phyloP scores from a whole-genome alignment of 805 yeast species.

The Wickerhamomyces bisporus region DNA sequence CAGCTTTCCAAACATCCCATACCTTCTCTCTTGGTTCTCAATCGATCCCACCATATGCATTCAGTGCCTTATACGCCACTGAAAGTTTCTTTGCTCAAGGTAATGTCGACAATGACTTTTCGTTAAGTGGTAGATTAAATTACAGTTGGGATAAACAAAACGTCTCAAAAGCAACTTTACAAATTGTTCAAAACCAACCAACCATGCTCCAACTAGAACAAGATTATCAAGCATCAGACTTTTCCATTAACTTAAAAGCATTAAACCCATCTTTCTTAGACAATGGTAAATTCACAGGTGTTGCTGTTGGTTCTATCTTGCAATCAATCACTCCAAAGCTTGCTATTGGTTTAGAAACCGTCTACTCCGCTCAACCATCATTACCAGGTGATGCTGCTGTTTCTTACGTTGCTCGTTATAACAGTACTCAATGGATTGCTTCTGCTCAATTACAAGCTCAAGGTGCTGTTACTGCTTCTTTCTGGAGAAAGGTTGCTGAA shows the following conservation, averaged over 20 bases:
- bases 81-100: conserved; percentile 88
- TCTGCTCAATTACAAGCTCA: conserved; percentile 91
- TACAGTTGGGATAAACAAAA: conserved; percentile 82
- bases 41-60: conserved; percentile 83
- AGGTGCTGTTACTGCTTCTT: conserved; percentile 83
- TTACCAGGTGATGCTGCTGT: conserved; percentile 88
- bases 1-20: conserved; percentile 96
- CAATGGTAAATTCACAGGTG: conserved; percentile 75
- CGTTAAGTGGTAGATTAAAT: conserved; percentile 84
- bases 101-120: conserved; percentile 79
- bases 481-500: conserved; percentile 91
- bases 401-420: conserved; percentile 86
- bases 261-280: conserved; percentile 80
- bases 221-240: conserved; percentile 88
- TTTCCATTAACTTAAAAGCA: conserved; percentile 82
- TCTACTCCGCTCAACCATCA: conserved; percentile 72
- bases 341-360: conserved; percentile 87
- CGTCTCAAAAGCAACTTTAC: conserved; percentile 80
- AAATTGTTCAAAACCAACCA: conserved; percentile 84
- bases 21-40: conserved; percentile 85
- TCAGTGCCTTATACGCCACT: conserved; percentile 82
- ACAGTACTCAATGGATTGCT: conserved; percentile 85
- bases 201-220: conserved; percentile 95
- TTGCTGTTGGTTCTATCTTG: conserved; percentile 83
- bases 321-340: conserved; percentile 83